Percentiles rank a stretch among this genome's conserved stretches.
Conservation (phyloP, 345 rosid species). For the Cardamine occulta region DNA sequence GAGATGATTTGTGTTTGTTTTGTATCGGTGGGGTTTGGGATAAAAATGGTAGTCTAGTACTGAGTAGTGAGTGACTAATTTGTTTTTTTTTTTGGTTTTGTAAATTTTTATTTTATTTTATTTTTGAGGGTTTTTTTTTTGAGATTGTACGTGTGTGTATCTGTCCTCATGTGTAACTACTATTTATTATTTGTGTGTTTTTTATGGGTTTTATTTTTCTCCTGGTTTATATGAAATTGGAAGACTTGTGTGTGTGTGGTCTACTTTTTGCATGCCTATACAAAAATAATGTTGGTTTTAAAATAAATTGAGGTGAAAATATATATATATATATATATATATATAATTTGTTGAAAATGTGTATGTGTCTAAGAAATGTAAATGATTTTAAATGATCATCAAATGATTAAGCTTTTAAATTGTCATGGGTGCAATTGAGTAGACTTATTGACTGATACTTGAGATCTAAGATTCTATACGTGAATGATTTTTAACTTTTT, state of each 20-base stretch:
- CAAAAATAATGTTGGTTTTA: constrained; percentile 2
- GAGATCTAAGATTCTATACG: neutral
- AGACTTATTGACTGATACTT: constrained; percentile 29
- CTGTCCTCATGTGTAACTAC: constrained; percentile 43
- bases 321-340: no score
- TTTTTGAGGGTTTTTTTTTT: constrained; percentile 21
- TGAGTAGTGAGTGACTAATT: constrained; percentile 35
- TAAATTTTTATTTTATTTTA: neutral
- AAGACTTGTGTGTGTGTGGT: constrained; percentile 27
- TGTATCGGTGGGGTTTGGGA: constrained; percentile 43
- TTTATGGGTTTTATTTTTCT: constrained; percentile 19
- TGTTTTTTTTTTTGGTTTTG: constrained; percentile 12
- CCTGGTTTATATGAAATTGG: constrained; percentile 26
- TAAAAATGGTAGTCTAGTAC: constrained; percentile 50
- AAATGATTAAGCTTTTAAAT: constrained; percentile 35
- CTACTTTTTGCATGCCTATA: constrained; percentile 25
- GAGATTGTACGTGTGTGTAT: constrained; percentile 42
- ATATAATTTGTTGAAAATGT: neutral
- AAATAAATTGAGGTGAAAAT: neutral
- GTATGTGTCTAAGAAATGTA: neutral
- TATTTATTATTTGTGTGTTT: neutral
- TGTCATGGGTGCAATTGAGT: constrained; percentile 31
- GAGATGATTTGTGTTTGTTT: constrained; percentile 23
- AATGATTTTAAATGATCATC: constrained; percentile 31
- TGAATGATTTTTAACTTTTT: constrained; percentile 31